phyloP scores from a whole-genome alignment of 1,284 basidiomycete genomes.

The Cutaneotrichosporon sp. region DNA sequence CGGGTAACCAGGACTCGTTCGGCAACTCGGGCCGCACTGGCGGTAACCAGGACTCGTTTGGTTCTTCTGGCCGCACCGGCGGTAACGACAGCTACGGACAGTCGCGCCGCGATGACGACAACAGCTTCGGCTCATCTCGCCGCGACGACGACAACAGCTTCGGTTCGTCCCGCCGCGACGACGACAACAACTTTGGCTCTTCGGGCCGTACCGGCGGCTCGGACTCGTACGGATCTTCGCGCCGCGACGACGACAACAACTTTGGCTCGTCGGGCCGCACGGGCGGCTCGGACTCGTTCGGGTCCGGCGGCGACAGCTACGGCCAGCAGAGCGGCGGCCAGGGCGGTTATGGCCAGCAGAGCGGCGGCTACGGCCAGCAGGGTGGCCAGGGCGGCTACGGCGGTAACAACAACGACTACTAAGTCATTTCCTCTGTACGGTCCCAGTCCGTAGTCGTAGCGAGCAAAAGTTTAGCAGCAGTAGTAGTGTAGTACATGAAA shows the following conservation, averaged over 20 bases:
- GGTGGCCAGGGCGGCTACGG: neutral
- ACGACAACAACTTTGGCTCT: conserved; percentile 9
- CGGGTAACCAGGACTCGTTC: conserved; percentile 1
- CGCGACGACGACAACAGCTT: neutral
- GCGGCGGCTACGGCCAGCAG: conserved; percentile 1
- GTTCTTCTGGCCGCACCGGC: conserved; percentile 3
- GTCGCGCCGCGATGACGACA: neutral
- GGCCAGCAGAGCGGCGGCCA: neutral
- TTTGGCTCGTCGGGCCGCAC: conserved; percentile 9
- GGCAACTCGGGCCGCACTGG: neutral
- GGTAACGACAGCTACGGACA: conserved; percentile 4
- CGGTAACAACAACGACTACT: neutral
- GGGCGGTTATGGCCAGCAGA: neutral
- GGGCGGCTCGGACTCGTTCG: conserved; percentile 4
- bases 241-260: conserved; percentile 2
- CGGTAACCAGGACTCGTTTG: neutral
- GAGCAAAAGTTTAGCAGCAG: too few species aligned
- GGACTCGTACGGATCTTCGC: conserved; percentile 6
- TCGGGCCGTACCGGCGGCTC: neutral
- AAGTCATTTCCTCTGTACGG: too few species aligned
- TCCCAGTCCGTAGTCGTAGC: too few species aligned
- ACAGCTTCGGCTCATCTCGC: conserved; percentile 3
- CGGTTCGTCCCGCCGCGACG: conserved; percentile 4
- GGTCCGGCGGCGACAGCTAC: conserved; percentile 2
- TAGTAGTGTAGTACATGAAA: too few species aligned